Evolutionary conservation across 2,329 filamentous ascomycete genomes (phyloP), one percentile per base, ranked within the genome.

Genomic region (Talaromyces sp.): DNA sequence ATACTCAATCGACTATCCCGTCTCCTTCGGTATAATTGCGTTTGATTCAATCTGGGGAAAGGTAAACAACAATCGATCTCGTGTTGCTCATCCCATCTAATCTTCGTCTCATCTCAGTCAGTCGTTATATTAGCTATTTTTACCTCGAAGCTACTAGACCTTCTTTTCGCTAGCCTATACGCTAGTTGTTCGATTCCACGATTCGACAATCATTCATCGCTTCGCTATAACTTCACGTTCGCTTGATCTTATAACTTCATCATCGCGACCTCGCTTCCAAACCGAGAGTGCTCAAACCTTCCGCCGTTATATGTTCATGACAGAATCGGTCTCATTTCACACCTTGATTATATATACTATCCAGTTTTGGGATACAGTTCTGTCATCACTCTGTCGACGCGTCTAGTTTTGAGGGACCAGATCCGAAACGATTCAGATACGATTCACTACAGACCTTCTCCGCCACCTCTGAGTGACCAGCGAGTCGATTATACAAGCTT

Each of bases 21-120:
- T 54, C 60, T 51, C 54, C 57, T 60, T 59, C 63, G 40, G 56
- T 55, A 51, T 58, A 50, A 40, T 53, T 59, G 46, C 54, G 56
- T 55, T 55, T 31, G 17, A 35, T 36, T 45, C 40, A 9, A 31
- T 43, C 53, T 55, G 31, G 53, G 53, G 50, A 53, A 46, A 55
- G 40, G 53, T 45, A 55, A 46, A 37, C 28, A 55, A 55, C 41
- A 5, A 37, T 28, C 15, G 8, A n/a, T 31, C 10, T 10, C 39
- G 35, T 4, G 4, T 39, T 11, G 48, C 39, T 19, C 33, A 28
- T 22, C 21, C 6, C 9, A 36, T 37, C 48, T 52, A 17, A 52
- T 39, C 25, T 11, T 39, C 19, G 35, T 52, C 7, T 22, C 21
- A 39, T 7, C 48, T 52, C 35, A 52, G 45, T 48, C 45, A 48